Percentiles rank a stretch among this genome's conserved stretches.
These are phyloP conservation scores for Erigeron philadelphicus DNA, from an alignment of 140 eudicot genomes.

Conservation along the genomic window DNA sequence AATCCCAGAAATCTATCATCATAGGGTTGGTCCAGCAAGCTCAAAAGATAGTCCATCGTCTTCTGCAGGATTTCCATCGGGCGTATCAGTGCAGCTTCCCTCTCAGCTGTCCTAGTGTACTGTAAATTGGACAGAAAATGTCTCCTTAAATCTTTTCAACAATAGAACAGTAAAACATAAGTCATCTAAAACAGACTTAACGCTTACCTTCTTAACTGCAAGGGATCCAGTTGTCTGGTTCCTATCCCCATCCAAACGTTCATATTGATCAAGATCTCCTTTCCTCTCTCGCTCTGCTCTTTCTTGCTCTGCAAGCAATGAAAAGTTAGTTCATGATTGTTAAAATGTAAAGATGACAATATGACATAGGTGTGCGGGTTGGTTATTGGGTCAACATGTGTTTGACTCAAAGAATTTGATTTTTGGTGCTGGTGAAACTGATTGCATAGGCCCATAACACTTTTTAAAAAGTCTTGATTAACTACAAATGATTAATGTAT, in stretches of 20 bases:
- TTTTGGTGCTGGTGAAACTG: not conserved
- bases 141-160: not conserved
- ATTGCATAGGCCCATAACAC: not conserved
- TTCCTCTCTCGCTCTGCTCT: constrained; percentile 95
- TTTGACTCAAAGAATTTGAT: not conserved
- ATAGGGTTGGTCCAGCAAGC: constrained; percentile 71
- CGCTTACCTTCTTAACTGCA: constrained; percentile 84
- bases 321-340: constrained; percentile 7
- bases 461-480: not conserved
- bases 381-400: not conserved
- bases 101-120: constrained; percentile 97
- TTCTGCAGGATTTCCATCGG: constrained; percentile 82
- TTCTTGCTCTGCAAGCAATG: constrained; percentile 58
- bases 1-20: constrained; percentile 76
- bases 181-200: not conserved
- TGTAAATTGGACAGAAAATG: constrained; percentile 33
- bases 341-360: not conserved
- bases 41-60: constrained; percentile 79
- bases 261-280: constrained; percentile 97
- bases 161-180: not conserved
- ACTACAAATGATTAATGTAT: not conserved
- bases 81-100: constrained; percentile 85
- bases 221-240: constrained; percentile 68
- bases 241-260: constrained; percentile 91
- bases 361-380: not conserved